Evolutionary conservation across 2,329 filamentous ascomycete genomes (phyloP), one percentile per base, ranked within the genome.

Genomic region (Pseudogymnoascus sp.): DNA sequence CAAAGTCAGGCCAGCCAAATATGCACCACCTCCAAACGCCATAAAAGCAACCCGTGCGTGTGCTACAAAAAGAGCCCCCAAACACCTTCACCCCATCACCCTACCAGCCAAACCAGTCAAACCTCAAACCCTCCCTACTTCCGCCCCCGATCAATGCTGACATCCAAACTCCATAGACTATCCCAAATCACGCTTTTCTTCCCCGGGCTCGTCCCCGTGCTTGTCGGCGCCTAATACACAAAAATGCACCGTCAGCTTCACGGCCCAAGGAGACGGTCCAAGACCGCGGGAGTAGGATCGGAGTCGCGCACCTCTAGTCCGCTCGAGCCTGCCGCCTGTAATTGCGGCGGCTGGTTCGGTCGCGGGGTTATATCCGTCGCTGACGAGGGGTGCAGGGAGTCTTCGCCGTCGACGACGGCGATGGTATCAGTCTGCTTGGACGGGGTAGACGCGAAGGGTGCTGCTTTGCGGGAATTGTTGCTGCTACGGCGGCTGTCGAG

Each of bases 401-500:
- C 58, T 47, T 61, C 37, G 37, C 35, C 18, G 14, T 37, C 30
- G 57, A 37, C 35, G 22, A 12, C 43, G 20, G 9, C 7, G 68
- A 14, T 5, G 67, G 65, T 61, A 65, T 68, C 22, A 62, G 66
- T 12, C 65, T 66, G 12, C 50, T 60, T 7, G 61, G 50, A n/a
- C 1, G 28, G 25, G 11, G 47, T 54, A 12, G 47, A 54, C 0
- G 47, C 47, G 8, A 54, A 54, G 12, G 82, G 83, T 8, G 85
- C 73, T 35, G 88, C 87, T 71, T 91, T 92, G 74, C 89, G 92
- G 62, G 90, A 95, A 60, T 83, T 88, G 12, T 88, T 89, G 74
- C 92, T 97, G 71, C 90, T 96, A 43, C 93, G 87, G 59, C 93
- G 86, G 74, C 89, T 96, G 72, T 97, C 92, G 25, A 97, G 82